phyloP scores from a whole-genome alignment of 441 rosid genomes.

The Kokia cookei region DNA sequence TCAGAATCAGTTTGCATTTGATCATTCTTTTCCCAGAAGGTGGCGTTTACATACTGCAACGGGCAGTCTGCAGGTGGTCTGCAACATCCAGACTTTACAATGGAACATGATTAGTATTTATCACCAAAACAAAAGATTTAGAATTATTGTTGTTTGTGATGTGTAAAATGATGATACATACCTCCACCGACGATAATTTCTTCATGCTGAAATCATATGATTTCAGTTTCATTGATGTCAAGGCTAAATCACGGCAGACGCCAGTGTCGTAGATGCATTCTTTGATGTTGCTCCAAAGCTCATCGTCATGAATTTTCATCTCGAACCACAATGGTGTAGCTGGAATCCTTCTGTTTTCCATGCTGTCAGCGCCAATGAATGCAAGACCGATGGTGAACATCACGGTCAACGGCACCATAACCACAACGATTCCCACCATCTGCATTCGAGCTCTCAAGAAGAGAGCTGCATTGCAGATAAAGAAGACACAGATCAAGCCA shows the following conservation, averaged over 20 bases:
- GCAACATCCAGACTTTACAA: slow-evolving; percentile 66
- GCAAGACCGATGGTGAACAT: slow-evolving; percentile 56
- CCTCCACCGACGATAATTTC: slow-evolving; percentile 54
- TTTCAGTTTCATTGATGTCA: slow-evolving; percentile 20
- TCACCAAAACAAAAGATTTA: not conserved
- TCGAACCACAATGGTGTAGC: slow-evolving; percentile 62
- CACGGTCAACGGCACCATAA: slow-evolving; percentile 42
- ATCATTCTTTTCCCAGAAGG: slow-evolving; percentile 41
- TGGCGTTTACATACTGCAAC: slow-evolving; percentile 59
- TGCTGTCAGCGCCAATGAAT: slow-evolving; percentile 44
- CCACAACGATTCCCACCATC: slow-evolving; percentile 40
- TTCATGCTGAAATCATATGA: slow-evolving; percentile 32
- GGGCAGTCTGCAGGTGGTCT: slow-evolving; percentile 49
- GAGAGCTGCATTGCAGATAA: slow-evolving; percentile 36
- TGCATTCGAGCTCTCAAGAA: slow-evolving; percentile 36
- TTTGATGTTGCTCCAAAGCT: slow-evolving; percentile 54
- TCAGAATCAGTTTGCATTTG: not conserved
- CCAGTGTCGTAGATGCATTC: slow-evolving; percentile 47
- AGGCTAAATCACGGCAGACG: slow-evolving; percentile 35
- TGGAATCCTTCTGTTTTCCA: slow-evolving; percentile 39
- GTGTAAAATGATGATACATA: slow-evolving; percentile 5
- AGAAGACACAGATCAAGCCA: slow-evolving; percentile 40
- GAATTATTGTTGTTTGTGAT: not conserved
- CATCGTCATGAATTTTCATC: slow-evolving; percentile 29
- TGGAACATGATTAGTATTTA: not conserved